Evolutionary conservation across 352 stramenopile genomes (phyloP).

Genomic region (Phytophthora lateralis): DNA sequence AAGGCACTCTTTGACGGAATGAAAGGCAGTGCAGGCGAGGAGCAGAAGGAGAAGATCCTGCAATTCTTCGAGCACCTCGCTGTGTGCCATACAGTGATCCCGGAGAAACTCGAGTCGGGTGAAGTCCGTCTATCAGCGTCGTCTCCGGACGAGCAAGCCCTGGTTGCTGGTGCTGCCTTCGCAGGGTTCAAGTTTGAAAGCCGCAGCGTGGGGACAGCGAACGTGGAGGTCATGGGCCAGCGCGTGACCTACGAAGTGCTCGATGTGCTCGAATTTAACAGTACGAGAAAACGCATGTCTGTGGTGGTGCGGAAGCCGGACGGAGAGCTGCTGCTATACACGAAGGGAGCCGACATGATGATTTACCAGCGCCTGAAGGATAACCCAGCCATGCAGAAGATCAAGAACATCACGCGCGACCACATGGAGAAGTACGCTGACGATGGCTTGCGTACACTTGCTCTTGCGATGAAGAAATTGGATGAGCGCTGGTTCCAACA

Average conservation of each 20-base stretch:
- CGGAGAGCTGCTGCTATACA: constrained; percentile 70
- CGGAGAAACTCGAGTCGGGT: constrained; percentile 66
- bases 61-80: constrained; percentile 89
- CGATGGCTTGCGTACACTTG: constrained; percentile 85
- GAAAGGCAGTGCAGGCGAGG: constrained; percentile 48
- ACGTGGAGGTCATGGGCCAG: constrained; percentile 54
- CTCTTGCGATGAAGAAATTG: constrained; percentile 74
- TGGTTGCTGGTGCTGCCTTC: constrained; percentile 76
- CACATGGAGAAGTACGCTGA: constrained; percentile 88
- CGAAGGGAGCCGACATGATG: constrained; percentile 94
- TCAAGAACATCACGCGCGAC: constrained; percentile 67
- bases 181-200: constrained; percentile 75
- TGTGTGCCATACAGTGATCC: constrained; percentile 86
- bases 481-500: constrained; percentile 70
- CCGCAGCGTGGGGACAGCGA: constrained; percentile 55
- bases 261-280: constrained; percentile 84
- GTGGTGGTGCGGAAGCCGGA: constrained; percentile 63
- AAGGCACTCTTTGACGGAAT: constrained; percentile 66
- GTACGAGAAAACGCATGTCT: constrained; percentile 79
- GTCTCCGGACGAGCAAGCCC: constrained; percentile 86
- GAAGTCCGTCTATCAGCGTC: constrained; percentile 73
- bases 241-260: constrained; percentile 62
- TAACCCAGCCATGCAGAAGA: constrained; percentile 48
- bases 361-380: constrained; percentile 84
- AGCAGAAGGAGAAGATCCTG: constrained; percentile 55